Conservation (phyloP, 75 land plant genomes). For the Larix kaempferi region DNA sequence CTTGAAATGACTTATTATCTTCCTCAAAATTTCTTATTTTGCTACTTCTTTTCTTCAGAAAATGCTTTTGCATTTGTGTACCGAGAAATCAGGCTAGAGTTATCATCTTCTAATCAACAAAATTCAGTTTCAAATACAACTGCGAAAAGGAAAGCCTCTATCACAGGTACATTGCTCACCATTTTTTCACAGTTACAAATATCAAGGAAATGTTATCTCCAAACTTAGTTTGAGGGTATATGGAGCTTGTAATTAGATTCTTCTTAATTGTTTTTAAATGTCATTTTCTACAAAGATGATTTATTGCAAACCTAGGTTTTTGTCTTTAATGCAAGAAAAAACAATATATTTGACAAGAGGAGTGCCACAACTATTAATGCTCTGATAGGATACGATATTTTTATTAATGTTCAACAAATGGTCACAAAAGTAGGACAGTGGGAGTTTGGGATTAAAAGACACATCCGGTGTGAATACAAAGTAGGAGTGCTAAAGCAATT, state of each 20-base stretch:
- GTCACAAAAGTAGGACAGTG: too few species aligned
- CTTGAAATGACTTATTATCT: too few species aligned
- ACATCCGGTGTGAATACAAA: too few species aligned
- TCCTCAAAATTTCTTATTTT: too few species aligned
- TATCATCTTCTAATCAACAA: constrained; percentile 6
- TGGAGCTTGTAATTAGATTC: neutral
- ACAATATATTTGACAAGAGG: neutral
- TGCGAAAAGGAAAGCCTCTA: constrained; percentile 66
- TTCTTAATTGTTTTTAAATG: neutral
- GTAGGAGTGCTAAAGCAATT: too few species aligned
- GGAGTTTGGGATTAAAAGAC: too few species aligned
- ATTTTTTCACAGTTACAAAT: neutral
- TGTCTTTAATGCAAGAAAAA: neutral
- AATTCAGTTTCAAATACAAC: constrained; percentile 16
- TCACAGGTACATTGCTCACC: constrained; percentile 4
- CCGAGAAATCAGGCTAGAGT: constrained; percentile 46
- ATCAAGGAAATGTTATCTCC: neutral
- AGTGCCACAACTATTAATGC: neutral
- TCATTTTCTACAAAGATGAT: neutral
- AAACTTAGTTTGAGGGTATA: neutral
- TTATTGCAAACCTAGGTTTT: neutral
- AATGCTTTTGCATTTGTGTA: constrained; percentile 86
- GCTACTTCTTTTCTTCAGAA: constrained; percentile 33
- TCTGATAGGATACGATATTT: neutral
- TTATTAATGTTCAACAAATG: too few species aligned